These are phyloP conservation scores for Penicillium sp. DNA, from an alignment of 2,329 filamentous ascomycete genomes.

Conservation along the genomic window DNA sequence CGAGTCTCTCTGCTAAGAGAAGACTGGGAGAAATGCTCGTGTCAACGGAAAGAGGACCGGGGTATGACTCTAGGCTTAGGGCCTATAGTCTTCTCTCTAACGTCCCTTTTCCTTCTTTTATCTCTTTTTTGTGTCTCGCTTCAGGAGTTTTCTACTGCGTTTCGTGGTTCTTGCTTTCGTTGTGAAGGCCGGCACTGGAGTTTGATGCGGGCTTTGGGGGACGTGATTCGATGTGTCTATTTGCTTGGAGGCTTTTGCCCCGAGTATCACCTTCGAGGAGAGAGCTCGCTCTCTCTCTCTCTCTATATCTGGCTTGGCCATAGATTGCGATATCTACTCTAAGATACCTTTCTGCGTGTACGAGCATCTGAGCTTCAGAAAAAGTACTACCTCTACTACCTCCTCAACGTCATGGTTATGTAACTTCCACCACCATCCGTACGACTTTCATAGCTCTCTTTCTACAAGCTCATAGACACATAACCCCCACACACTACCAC, in stretches of 20 bases:
- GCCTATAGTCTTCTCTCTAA: neutral
- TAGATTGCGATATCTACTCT: neutral
- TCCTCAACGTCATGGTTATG: slow-evolving; percentile 25
- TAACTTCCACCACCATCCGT: slow-evolving; percentile 8
- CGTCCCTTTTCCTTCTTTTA: slow-evolving; percentile 4
- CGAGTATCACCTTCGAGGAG: neutral
- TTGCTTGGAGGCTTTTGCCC: neutral
- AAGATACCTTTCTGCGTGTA: neutral
- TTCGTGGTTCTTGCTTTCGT: slow-evolving; percentile 10
- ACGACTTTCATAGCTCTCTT: neutral
- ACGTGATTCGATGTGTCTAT: neutral
- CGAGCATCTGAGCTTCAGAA: neutral
- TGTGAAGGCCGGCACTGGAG: slow-evolving; percentile 11
- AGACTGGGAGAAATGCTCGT: neutral
- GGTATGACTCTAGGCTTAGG: neutral
- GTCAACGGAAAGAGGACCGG: neutral
- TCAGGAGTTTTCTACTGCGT: neutral
- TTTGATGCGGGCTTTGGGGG: slow-evolving; percentile 7
- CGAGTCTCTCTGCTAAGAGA: neutral
- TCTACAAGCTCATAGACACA: neutral
- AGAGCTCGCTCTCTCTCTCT: too few relatives aligned
- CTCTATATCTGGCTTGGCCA: neutral
- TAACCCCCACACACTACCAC: neutral
- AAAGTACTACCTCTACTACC: neutral
- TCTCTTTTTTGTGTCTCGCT: slow-evolving; percentile 3